Percentiles rank a stretch among this genome's conserved stretches.
Conservation (phyloP, 176 grass and related monocot species). For the Triticum aestivum region DNA sequence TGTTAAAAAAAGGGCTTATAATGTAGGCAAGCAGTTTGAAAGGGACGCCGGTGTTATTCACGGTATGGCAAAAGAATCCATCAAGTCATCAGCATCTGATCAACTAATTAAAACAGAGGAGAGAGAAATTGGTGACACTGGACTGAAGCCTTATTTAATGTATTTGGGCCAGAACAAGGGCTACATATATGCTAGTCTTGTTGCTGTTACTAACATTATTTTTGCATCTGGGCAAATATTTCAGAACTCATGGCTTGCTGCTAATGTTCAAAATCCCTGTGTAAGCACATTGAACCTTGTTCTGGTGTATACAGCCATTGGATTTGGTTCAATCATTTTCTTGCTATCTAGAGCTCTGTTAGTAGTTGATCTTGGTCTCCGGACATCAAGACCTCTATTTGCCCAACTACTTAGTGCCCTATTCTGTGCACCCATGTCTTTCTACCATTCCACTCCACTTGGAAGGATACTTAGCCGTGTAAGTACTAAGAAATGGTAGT, state of each 20-base stretch:
- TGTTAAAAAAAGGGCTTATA: neutral
- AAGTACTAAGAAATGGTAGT: constrained; percentile 8
- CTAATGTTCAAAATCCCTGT: neutral
- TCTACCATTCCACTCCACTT: constrained; percentile 47
- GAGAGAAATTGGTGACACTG: neutral
- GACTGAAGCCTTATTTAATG: neutral
- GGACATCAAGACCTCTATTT: constrained; percentile 30
- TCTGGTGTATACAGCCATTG: constrained; percentile 22
- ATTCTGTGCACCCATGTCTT: constrained; percentile 43
- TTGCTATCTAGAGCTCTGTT: constrained; percentile 32
- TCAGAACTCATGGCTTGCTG: constrained; percentile 4
- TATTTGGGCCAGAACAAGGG: constrained; percentile 10
- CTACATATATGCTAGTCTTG: neutral
- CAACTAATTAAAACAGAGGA: neutral
- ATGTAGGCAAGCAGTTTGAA: neutral
- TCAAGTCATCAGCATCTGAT: neutral
- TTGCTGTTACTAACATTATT: neutral
- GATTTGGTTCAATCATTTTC: constrained; percentile 35
- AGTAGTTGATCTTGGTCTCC: constrained; percentile 17
- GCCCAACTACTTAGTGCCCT: constrained; percentile 22
- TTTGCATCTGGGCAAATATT: neutral
- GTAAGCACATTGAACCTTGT: neutral
- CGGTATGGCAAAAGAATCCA: neutral
- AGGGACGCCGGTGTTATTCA: neutral
- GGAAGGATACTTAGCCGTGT: constrained; percentile 52